Base-by-base conservation (phyloP, 2,329 filamentous ascomycete species). In the Dichotomopilus funicola region DNA sequence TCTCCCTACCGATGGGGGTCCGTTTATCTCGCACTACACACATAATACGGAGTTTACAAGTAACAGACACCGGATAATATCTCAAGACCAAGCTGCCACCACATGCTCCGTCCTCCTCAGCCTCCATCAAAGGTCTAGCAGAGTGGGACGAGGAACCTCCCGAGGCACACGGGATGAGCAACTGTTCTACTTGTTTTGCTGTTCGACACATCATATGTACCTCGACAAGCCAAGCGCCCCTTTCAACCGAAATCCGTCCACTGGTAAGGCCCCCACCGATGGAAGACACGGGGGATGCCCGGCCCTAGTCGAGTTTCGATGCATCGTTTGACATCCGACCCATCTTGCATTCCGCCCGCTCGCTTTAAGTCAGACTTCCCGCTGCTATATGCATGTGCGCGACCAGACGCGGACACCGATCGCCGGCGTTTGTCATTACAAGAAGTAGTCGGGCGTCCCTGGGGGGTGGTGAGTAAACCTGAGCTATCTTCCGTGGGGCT, bases 371-470 rank as follows among this genome's bases (percentile, higher is more conserved):
- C 43, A 37, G 53, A 33, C 43, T 53, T 52, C 19, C 19, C 19
- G 19, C 19, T 55, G 48, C 51, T 51, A 38, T 53, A 53, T 42
- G 37, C 45, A 45, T 37, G 31, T 38, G 51, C 41, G 43, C 37
- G 48, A 46, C 54, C 56, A 46, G 45, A 53, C 58, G 41, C 46
- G 19, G 19, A 27, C 47, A 54, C 53, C 34, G 55, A 27, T 35
- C 47, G 38, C 35, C 19, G 40, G 5, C 31, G 41, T 19, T 35
- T 44, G 13, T 54, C 41, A 66, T 77, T 88, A 99, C 72, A 97
- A 87, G 88, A 99, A 99, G 80, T 99, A 99, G 74, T 99, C 92
- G 55, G 92, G 92, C 62, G 94, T 99, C 68, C 82, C 82, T 85
- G 61, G n/a, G 33, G 38, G 3, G 6, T 34, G 7, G 44, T 59